phyloP scores from a whole-genome alignment of 2,329 filamentous ascomycete genomes.

The Penicillium sp. region DNA sequence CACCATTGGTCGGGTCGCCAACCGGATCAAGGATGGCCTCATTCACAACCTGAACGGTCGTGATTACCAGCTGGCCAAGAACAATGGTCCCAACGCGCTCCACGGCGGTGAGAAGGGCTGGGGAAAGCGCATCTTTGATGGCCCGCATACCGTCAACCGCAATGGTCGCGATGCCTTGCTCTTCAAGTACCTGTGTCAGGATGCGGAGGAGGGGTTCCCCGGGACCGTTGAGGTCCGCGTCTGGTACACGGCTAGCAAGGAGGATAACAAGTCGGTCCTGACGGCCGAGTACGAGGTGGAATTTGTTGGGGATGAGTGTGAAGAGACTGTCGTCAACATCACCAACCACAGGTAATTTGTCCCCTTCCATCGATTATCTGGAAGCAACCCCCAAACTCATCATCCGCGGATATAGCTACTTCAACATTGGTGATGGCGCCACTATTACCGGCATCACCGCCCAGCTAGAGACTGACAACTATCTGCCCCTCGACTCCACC shows the following conservation, averaged over 20 bases:
- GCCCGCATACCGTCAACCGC: slow-evolving; percentile 58
- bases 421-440: slow-evolving; percentile 63
- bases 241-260: slow-evolving; percentile 74
- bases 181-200: slow-evolving; percentile 67
- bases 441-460: slow-evolving; percentile 65
- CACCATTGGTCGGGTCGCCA: slow-evolving; percentile 82
- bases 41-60: slow-evolving; percentile 72
- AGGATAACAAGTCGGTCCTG: slow-evolving; percentile 68
- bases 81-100: slow-evolving; percentile 75
- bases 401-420: slow-evolving; percentile 52
- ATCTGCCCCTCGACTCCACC: slow-evolving; percentile 72
- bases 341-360: slow-evolving; percentile 82
- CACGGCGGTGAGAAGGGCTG: slow-evolving; percentile 75
- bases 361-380: background rate
- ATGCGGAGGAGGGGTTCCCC: slow-evolving; percentile 89
- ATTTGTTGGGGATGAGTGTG: slow-evolving; percentile 70
- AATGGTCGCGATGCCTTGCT: slow-evolving; percentile 66
- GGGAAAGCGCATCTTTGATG: slow-evolving; percentile 37
- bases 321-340: slow-evolving; percentile 90
- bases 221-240: slow-evolving; percentile 78
- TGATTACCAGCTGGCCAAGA: slow-evolving; percentile 69
- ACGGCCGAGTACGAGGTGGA: slow-evolving; percentile 89
- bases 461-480: slow-evolving; percentile 59
- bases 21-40: slow-evolving; percentile 73
- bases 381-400: background rate